Evolutionary conservation across 495 filamentous ascomycete species (phyloP), one percentile per base, ranked within the genome.

Genomic region (Lophiotrema nucula): DNA sequence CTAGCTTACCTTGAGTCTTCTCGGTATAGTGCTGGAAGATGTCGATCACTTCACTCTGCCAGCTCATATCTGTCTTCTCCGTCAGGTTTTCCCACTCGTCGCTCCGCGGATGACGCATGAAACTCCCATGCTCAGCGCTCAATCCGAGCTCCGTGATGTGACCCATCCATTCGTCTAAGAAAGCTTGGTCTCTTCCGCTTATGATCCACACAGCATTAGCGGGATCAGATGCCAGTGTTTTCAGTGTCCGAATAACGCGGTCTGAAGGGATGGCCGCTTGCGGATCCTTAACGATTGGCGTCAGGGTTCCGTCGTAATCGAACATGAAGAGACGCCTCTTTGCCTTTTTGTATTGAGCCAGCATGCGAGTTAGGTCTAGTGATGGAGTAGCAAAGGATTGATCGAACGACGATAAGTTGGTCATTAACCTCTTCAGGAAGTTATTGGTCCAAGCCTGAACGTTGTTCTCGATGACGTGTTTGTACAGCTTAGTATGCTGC

Each of bases 271-370:
- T 84, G 2, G 95, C 93, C 6, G 88, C 83, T 56, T 84, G 81
- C 0, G 93, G 95, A 60, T 97, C 89, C 52, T 84, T 83, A 23
- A 97, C 92, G 62, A 98, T 97, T 1, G 90, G 90, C 0, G 95
- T 96, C n/a, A 98, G 82, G 0, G 93, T 98, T 44, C 93, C 93
- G 71, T 98, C 93, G 67, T 97, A 98, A 76, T 98, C 93, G 65
- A 97, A 96, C 87, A 98, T 90, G 72, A 97, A 95, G 1, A 98
- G 75, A 26, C 92, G 84, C 72, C 84, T 86, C 47, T 75, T 77
- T 16, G 89, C 81, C 42, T 80, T 76, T 57, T 83, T 81, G 68
- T 95, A 96, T 57, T 84, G 83, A 47, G 76, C 78, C 37, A 92
- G 71, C 51, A 96, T 69, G 62, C 80, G 74, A 15, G 82, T 74